A percentile compares a stretch with the other conserved stretches of the same genome.
Evolutionary conservation across 202 grass and related monocot species (phyloP).

Genomic region (Carex sylvatica): DNA sequence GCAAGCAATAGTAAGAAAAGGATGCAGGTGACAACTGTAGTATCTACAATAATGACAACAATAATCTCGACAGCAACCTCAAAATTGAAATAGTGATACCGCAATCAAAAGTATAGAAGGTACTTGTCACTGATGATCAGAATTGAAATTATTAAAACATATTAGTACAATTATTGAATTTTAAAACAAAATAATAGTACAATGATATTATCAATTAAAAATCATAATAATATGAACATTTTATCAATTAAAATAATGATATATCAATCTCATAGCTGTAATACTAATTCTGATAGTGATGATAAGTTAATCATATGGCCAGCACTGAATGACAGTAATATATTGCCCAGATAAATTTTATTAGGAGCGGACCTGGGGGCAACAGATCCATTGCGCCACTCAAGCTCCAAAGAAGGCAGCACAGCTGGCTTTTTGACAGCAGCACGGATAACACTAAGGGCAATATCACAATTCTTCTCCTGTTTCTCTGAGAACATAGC

Average conservation of each 20-base stretch:
- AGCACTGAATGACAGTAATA: neutral
- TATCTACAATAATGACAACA: neutral
- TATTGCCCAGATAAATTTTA: neutral
- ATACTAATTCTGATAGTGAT: neutral
- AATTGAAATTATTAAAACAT: neutral
- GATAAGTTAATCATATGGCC: conserved; percentile 4
- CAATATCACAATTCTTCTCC: conserved; percentile 45
- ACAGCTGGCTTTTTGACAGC: conserved; percentile 67
- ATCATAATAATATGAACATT: neutral
- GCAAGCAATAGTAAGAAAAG: neutral
- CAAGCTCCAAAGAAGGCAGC: conserved; percentile 83
- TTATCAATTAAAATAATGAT: neutral
- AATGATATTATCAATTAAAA: neutral
- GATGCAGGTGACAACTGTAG: neutral
- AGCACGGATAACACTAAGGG: conserved; percentile 70
- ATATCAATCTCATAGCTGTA: neutral
- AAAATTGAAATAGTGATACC: neutral
- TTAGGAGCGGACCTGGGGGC: conserved; percentile 56
- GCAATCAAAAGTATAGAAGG: neutral
- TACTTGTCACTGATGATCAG: neutral
- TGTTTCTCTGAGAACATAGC: conserved; percentile 60
- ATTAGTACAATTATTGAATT: neutral
- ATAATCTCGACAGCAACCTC: conserved; percentile 6
- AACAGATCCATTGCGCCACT: conserved; percentile 69
- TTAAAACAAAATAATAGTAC: neutral